Percentiles rank a stretch among this genome's conserved stretches.
Conservation (phyloP, 768 basidiomycete species). For the Omphalotus guepiniiformis region DNA sequence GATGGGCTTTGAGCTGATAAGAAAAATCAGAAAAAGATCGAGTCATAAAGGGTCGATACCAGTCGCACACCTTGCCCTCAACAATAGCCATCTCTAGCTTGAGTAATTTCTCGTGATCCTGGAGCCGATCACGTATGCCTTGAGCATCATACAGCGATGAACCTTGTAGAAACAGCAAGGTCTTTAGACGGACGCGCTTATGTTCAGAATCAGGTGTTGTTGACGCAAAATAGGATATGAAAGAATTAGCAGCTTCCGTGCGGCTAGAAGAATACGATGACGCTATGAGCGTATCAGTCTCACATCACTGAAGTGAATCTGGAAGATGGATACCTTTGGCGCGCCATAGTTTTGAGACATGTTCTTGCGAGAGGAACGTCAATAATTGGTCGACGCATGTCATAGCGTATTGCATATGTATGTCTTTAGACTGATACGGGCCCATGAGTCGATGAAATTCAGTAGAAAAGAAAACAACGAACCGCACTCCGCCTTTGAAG, state of each 20-base stretch:
- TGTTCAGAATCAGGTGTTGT: constrained; percentile 76
- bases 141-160: constrained; percentile 64
- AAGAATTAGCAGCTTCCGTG: constrained; percentile 36
- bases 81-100: constrained; percentile 75
- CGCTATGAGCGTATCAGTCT: too few species aligned
- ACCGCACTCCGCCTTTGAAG: constrained; percentile 63
- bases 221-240: constrained; percentile 74
- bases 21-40: constrained; percentile 2
- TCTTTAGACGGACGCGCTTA: constrained; percentile 70
- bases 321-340: constrained; percentile 50
- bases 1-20: constrained; percentile 36
- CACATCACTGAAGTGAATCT: constrained; percentile 3
- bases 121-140: constrained; percentile 38
- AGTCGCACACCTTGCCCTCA: constrained; percentile 62
- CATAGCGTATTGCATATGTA: constrained; percentile 66
- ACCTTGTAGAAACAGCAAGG: constrained; percentile 76
- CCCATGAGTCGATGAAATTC: not conserved
- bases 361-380: constrained; percentile 43
- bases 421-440: constrained; percentile 43
- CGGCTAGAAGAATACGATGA: constrained; percentile 47
- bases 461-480: constrained; percentile 15
- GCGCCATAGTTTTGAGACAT: constrained; percentile 59
- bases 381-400: constrained; percentile 54
- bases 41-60: not conserved
- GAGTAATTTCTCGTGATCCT: constrained; percentile 48